phyloP scores from a whole-genome alignment of 306 rosid species.

The Inga oerstediana region DNA sequence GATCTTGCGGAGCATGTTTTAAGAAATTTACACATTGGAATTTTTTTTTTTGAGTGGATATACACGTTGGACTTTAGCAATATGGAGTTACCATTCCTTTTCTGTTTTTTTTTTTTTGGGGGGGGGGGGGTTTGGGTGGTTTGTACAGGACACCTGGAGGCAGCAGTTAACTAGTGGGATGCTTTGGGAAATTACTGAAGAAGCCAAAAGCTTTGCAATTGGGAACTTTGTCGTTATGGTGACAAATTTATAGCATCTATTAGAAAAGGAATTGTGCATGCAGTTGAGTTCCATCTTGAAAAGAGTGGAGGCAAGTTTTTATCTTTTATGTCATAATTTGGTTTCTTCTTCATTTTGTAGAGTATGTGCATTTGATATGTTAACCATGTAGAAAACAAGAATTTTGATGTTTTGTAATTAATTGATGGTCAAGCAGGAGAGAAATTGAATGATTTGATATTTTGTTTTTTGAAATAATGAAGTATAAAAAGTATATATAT shows the following conservation, averaged over 20 bases:
- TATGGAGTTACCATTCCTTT: slow-evolving; percentile 3
- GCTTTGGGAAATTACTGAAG: slow-evolving; percentile 91
- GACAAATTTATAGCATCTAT: too few relatives aligned
- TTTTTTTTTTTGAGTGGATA: too few relatives aligned
- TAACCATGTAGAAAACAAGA: not conserved
- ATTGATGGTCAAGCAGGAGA: not conserved
- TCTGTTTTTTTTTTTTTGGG: not conserved
- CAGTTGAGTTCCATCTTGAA: slow-evolving; percentile 39
- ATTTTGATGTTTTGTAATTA: too few relatives aligned
- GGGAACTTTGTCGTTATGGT: slow-evolving; percentile 84
- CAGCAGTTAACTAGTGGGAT: slow-evolving; percentile 97
- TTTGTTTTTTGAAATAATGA: not conserved
- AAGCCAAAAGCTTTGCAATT: slow-evolving; percentile 84
- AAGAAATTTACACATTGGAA: too few relatives aligned
- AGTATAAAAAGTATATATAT: not conserved
- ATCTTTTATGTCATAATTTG: slow-evolving; percentile 21
- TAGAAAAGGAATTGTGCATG: slow-evolving; percentile 60
- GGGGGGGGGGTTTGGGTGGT: not conserved
- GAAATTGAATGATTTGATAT: not conserved
- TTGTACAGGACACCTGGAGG: slow-evolving; percentile 75
- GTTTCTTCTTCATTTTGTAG: not conserved
- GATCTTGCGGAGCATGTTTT: too few relatives aligned
- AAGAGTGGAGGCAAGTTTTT: slow-evolving; percentile 38
- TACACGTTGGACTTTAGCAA: too few relatives aligned
- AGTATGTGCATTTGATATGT: not conserved